Conservation (phyloP, 1,284 basidiomycete genomes). For the Cutaneotrichosporon mucoides region DNA sequence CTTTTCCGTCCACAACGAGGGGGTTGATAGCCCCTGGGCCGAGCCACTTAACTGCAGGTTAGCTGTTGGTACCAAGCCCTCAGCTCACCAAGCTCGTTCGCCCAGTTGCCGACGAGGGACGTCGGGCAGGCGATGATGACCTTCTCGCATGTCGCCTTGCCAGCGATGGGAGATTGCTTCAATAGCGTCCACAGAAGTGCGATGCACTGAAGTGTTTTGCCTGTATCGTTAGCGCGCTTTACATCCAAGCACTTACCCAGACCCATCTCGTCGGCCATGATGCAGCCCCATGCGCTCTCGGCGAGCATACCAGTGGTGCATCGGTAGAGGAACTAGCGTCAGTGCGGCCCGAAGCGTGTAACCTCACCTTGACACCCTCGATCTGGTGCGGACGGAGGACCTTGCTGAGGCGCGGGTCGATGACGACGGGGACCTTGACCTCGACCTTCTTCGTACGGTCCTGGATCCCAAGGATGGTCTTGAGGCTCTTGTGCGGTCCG, state of each 20-base stretch:
- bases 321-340: slow-evolving; percentile 74
- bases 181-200: slow-evolving; percentile 93
- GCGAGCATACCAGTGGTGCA: slow-evolving; percentile 91
- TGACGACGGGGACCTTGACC: slow-evolving; percentile 91
- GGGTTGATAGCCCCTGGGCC: slow-evolving; percentile 76
- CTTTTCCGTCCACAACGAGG: slow-evolving; percentile 85
- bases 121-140: slow-evolving; percentile 97
- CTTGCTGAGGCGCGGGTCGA: slow-evolving; percentile 82
- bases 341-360: slow-evolving; percentile 12
- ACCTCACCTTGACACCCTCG: slow-evolving; percentile 86
- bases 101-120: slow-evolving; percentile 97
- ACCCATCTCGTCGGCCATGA: slow-evolving; percentile 99
- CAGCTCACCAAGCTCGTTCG: slow-evolving; percentile 80
- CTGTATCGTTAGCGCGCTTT: slow-evolving; percentile 22
- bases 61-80: background rate
- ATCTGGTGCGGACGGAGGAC: slow-evolving; percentile 95
- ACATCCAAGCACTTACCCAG: slow-evolving; percentile 56
- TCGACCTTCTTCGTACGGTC: slow-evolving; percentile 60
- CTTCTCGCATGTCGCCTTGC: slow-evolving; percentile 89
- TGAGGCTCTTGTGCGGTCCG: slow-evolving; percentile 83
- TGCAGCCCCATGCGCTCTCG: slow-evolving; percentile 90
- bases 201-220: slow-evolving; percentile 94
- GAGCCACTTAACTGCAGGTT: slow-evolving; percentile 76
- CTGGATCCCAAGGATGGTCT: slow-evolving; percentile 70
- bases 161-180: slow-evolving; percentile 86